Base-by-base conservation (phyloP, 2,329 filamentous ascomycete species). In the Calonectria pteridis region DNA sequence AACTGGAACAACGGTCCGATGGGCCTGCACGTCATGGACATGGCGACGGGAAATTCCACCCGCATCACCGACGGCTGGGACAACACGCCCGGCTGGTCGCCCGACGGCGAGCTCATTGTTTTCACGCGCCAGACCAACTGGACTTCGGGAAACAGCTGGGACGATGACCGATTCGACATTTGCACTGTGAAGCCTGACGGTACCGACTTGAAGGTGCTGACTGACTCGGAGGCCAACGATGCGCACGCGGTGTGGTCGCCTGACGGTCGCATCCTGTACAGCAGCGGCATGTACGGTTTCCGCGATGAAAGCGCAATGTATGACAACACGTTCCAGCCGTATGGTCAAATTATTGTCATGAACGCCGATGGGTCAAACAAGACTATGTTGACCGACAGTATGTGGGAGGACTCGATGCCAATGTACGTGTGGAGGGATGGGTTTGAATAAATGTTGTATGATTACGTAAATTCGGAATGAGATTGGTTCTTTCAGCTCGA, bases 391-490 rank as follows among this genome's bases (percentile, higher is more conserved):
- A 71, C 69, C 11, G 69, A 71, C 6, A 71, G 69, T 26, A 67
- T 71, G 69, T 71, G 69, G 69, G 69, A 71, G 40, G 69, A 67
- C 23, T 71, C 69, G 2, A 71, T 71, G 69, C 69, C 69, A 4
- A 67, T 71, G 69, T 71, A 71, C 29, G 50, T 71, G 26, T 69
- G 43, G 55, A 69, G 43, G 16, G 63, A 58, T 4, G 67, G 67
- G 1, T 69, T 69, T 64, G 55, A 69, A n/a, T 68, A 46, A 46
- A 40, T 40, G 26, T 10, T 26, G 33, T 59, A 33, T 28, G 9
- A 14, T 35, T 23, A 26, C 16, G 35, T 35, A 33, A 13, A 31
- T 20, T 18, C 4, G 37, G 20, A 1, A n/a, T 46, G 7, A n/a
- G 2, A 5, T 4, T 46, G 5, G 40, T 46, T 46, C 10, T 46